Evolutionary conservation across 257 asterid genomes (phyloP).

Genomic region (Solanum tarapatanum): DNA sequence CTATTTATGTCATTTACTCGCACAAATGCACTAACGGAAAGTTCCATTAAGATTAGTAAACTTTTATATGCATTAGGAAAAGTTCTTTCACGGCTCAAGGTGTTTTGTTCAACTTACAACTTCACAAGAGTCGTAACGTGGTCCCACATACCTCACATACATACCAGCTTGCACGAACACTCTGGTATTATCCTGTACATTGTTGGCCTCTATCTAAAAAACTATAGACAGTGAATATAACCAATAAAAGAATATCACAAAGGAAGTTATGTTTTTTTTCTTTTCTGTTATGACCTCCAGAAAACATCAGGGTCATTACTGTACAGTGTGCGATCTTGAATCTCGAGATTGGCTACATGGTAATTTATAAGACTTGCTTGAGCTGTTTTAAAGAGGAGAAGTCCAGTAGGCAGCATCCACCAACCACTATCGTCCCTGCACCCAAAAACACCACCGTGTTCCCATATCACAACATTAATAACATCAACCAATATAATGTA

Average conservation of each 20-base stretch:
- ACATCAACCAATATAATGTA: not conserved
- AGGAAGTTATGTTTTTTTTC: not conserved
- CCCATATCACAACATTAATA: not conserved
- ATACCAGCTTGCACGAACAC: not conserved
- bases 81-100: not conserved
- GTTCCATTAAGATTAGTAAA: not conserved
- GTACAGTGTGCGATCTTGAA: conserved; percentile 78
- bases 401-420: conserved; percentile 83
- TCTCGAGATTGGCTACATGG: conserved; percentile 86
- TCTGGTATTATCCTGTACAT: not conserved
- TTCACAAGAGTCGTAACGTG: not conserved
- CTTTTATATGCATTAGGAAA: not conserved
- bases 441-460: not conserved
- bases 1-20: too few species aligned
- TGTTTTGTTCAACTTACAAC: not conserved
- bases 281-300: conserved; percentile 52
- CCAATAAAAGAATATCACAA: not conserved
- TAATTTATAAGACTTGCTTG: conserved; percentile 70
- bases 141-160: not conserved
- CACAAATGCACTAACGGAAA: not conserved
- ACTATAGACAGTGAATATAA: not conserved
- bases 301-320: conserved; percentile 58
- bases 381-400: conserved; percentile 40
- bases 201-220: not conserved
- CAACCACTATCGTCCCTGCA: conserved; percentile 88